Evolutionary conservation across 1,139 yeast species (phyloP), one percentile per base, ranked within the genome.

Genomic region (Debaryomycetaceae sp.): DNA sequence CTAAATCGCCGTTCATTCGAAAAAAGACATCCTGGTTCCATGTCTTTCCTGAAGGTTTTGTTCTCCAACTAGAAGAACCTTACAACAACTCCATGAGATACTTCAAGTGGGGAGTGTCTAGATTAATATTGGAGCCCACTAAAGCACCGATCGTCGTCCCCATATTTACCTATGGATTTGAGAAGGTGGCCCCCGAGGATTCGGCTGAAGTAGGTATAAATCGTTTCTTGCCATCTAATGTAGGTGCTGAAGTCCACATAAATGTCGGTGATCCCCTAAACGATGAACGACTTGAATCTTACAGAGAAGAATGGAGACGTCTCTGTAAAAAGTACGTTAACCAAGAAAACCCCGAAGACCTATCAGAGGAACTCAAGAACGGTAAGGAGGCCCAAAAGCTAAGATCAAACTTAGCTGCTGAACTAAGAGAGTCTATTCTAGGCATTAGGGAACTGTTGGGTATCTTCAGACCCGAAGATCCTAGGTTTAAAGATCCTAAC

Each of bases 11-110:
- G 5, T 70, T 72, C 42, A 59, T 75, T 29, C 68, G 89, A 43
- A 65, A 70, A 11, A 77, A 74, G 48, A 85, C 92, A 2, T 79
- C 87, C 2, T 92, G 98, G 98, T 79, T 92, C 44, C 98, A 92
- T 59, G 82, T 91, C 5, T 92, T 88, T 61, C 98, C 98, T 0
- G 98, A 92, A 59, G 96, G 96, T 0, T 87, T 84, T 58, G 98
- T 92, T 1, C 75, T 92, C 39, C 98, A 92, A 59, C 68, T 91
- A 24, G 75, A 82, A 46, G 81, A 82, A 33, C 97, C 97, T 1
- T 81, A 78, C 58, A 70, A 75, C 40, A 83, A 87, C 51, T 87
- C 96, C 4, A 86, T 92, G 91, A 71, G 97, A 46, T 92, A 87
- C 60, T 92, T 92, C 71, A 85, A 88, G 57, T 92, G 98, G 98